Evolutionary conservation across 306 rosid species (phyloP).

Genomic region (Mimosa bimucronata): DNA sequence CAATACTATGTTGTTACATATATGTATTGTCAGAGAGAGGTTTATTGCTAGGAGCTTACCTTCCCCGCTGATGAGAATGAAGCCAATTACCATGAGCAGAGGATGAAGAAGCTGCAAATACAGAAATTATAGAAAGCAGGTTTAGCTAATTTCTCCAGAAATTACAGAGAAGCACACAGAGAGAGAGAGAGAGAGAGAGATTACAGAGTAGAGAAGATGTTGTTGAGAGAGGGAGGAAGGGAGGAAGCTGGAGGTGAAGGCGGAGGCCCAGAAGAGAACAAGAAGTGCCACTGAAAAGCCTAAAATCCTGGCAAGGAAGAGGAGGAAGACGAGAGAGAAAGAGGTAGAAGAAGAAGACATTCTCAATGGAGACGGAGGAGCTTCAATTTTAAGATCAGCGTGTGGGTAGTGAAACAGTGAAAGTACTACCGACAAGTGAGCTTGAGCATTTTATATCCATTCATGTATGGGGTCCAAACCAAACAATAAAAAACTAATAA

Average conservation of each 20-base stretch:
- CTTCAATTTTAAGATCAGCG: neutral
- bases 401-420: neutral
- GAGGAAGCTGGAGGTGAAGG: constrained; percentile 76
- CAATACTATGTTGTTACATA: too few relatives aligned
- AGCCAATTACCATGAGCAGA: constrained; percentile 86
- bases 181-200: neutral
- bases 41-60: constrained; percentile 40
- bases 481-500: too few relatives aligned
- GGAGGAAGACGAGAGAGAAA: neutral
- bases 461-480: too few relatives aligned
- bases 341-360: neutral
- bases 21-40: too few relatives aligned
- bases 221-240: constrained; percentile 54
- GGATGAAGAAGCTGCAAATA: constrained; percentile 81
- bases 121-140: neutral
- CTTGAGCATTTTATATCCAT: neutral
- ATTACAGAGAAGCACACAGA: constrained; percentile 31
- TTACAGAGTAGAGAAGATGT: constrained; percentile 60
- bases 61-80: constrained; percentile 85
- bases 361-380: neutral
- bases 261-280: constrained; percentile 68
- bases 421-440: neutral
- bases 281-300: constrained; percentile 63
- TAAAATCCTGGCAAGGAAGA: constrained; percentile 40
- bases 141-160: neutral